Percentiles rank a stretch among this genome's conserved stretches.
Conservation (phyloP, 2,329 filamentous ascomycete species). For the Scytalidium sp. region DNA sequence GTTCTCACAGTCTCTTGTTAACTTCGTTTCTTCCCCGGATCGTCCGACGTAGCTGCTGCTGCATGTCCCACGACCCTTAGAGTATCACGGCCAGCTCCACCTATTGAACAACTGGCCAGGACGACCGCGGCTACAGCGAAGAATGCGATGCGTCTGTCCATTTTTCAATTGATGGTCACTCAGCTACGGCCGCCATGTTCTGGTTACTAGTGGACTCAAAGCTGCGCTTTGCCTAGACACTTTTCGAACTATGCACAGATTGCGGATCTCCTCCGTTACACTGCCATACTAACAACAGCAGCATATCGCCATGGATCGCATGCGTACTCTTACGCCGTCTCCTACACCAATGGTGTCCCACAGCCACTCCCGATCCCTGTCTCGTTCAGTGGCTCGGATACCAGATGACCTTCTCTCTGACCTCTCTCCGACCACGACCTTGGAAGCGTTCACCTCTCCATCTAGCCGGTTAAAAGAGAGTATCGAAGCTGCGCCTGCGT, state of each 20-base stretch:
- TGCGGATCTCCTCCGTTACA: background rate
- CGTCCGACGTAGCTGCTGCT: background rate
- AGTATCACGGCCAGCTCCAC: background rate
- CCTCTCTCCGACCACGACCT: constrained; percentile 57
- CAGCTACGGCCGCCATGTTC: background rate
- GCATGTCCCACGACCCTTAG: background rate
- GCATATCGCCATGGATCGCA: constrained; percentile 16
- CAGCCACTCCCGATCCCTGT: constrained; percentile 12
- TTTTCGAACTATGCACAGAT: background rate
- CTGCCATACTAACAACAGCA: constrained; percentile 16
- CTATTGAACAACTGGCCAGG: background rate
- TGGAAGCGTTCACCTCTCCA: constrained; percentile 56
- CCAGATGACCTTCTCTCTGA: constrained; percentile 58
- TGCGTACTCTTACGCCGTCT: constrained; percentile 14
- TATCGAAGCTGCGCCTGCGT: constrained; percentile 58
- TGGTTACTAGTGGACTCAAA: background rate
- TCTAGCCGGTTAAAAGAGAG: constrained; percentile 53
- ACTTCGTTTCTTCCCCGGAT: background rate
- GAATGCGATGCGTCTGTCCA: background rate
- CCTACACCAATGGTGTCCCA: constrained; percentile 16
- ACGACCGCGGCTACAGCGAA: background rate
- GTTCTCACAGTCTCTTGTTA: background rate
- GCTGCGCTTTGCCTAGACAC: background rate
- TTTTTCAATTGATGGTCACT: background rate
- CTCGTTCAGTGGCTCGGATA: constrained; percentile 19